Evolutionary conservation across 1,284 basidiomycete genomes (phyloP).

Genomic region (Apiotrichum porosum): DNA sequence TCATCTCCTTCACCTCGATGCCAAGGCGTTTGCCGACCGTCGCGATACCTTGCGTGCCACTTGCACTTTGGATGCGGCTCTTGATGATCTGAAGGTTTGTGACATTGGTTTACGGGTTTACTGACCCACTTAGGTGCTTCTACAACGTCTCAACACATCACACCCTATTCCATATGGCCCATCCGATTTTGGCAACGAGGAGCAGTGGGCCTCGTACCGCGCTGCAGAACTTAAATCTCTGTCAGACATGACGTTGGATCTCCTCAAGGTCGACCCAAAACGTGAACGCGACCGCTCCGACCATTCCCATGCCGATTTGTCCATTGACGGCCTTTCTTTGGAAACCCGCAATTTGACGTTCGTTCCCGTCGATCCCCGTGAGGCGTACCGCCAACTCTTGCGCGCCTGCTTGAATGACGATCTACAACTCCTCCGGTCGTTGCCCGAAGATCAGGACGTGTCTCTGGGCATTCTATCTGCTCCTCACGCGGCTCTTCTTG

Average conservation of each 20-base stretch:
- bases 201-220: constrained; percentile 79
- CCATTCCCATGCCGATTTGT: constrained; percentile 62
- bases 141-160: constrained; percentile 85
- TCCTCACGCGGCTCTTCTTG: constrained; percentile 73
- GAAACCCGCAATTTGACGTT: constrained; percentile 53
- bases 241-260: constrained; percentile 47
- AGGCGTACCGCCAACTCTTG: constrained; percentile 77
- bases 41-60: constrained; percentile 12
- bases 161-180: constrained; percentile 75
- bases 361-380: constrained; percentile 82
- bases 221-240: constrained; percentile 76
- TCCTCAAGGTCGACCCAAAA: constrained; percentile 17
- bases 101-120: constrained; percentile 7
- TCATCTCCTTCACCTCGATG: constrained; percentile 24
- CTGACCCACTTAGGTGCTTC: constrained; percentile 60
- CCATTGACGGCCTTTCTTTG: constrained; percentile 22
- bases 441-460: constrained; percentile 94
- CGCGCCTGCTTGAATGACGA: constrained; percentile 80
- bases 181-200: constrained; percentile 76
- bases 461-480: constrained; percentile 86
- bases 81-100: constrained; percentile 72
- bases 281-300: constrained; percentile 7
- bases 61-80: constrained; percentile 60
- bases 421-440: constrained; percentile 80
- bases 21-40: constrained; percentile 13